Conservation (phyloP, 176 grass and related monocot species). For the Phoenix roebelenii region DNA sequence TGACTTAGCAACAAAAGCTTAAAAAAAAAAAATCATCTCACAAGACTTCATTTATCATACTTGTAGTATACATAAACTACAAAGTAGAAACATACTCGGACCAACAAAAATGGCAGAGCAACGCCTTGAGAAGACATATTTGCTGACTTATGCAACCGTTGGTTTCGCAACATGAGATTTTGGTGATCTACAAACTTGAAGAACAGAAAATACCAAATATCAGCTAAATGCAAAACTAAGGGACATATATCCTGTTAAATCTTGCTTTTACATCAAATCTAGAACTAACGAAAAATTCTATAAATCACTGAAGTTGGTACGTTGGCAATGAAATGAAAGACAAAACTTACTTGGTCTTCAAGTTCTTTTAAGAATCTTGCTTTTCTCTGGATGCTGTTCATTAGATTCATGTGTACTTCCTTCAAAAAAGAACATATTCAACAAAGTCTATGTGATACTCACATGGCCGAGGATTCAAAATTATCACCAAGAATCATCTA, state of each 20-base stretch:
- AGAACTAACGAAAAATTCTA: too few relatives aligned
- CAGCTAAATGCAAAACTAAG: slow-evolving; percentile 1
- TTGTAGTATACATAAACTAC: too few relatives aligned
- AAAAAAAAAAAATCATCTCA: too few relatives aligned
- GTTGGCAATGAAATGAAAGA: neutral
- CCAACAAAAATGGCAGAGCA: slow-evolving; percentile 77
- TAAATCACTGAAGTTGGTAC: too few relatives aligned
- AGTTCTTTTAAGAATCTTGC: slow-evolving; percentile 65
- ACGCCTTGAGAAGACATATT: slow-evolving; percentile 48
- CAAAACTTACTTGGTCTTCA: slow-evolving; percentile 68
- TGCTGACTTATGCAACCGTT: slow-evolving; percentile 37
- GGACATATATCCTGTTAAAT: neutral
- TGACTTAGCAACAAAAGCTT: too few relatives aligned
- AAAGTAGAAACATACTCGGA: slow-evolving; percentile 53
- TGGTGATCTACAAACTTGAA: slow-evolving; percentile 86
- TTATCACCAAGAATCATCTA: too few relatives aligned
- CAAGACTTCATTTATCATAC: too few relatives aligned
- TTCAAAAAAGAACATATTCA: slow-evolving; percentile 14
- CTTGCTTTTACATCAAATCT: too few relatives aligned
- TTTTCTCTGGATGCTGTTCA: slow-evolving; percentile 62
- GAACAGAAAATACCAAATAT: slow-evolving; percentile 26
- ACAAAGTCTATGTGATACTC: neutral
- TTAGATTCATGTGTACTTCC: slow-evolving; percentile 49
- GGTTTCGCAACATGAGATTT: slow-evolving; percentile 66
- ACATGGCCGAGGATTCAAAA: too few relatives aligned